A percentile compares a stretch with the other conserved stretches of the same genome.
Evolutionary conservation across 768 basidiomycete genomes (phyloP).

Genomic region (Pleurotus ostreatus): DNA sequence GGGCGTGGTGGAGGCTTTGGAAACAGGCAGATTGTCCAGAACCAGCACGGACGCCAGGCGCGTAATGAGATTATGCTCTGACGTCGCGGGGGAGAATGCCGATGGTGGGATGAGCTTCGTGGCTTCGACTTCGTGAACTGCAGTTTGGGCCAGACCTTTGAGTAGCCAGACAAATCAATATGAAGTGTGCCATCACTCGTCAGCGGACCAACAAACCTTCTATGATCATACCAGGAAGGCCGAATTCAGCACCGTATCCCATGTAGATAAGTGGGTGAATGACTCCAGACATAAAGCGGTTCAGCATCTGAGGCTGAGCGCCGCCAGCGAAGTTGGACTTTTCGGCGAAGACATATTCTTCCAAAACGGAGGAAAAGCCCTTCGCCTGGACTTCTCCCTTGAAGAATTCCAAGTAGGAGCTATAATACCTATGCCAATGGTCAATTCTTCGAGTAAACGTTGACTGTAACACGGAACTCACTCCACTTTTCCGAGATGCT

Average conservation of each 20-base stretch:
- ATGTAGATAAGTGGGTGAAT: constrained; percentile 62
- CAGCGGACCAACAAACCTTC: constrained; percentile 36
- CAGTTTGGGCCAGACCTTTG: constrained; percentile 21
- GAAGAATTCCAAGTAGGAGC: constrained; percentile 58
- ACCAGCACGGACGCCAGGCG: not conserved
- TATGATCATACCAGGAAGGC: constrained; percentile 43
- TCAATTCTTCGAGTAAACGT: too few species aligned
- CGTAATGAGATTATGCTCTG: not conserved
- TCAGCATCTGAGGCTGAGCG: constrained; percentile 36
- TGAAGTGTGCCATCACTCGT: too few species aligned
- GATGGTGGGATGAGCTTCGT: not conserved
- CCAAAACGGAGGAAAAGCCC: constrained; percentile 42
- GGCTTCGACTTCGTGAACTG: constrained; percentile 7
- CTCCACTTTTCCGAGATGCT: constrained; percentile 56
- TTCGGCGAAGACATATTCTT: constrained; percentile 57
- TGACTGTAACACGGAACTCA: constrained; percentile 21
- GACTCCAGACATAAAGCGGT: constrained; percentile 44
- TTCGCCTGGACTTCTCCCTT: constrained; percentile 35
- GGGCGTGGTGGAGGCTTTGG: not conserved
- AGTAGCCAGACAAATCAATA: constrained; percentile 2
- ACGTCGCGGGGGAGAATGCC: not conserved
- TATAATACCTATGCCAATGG: constrained; percentile 44
- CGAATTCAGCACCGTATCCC: constrained; percentile 58
- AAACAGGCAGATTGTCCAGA: not conserved
- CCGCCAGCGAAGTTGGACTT: constrained; percentile 41